Evolutionary conservation across 164 flowering plant genomes (phyloP), one percentile per base, ranked within the genome.

Genomic region (Liquidambar formosana): DNA sequence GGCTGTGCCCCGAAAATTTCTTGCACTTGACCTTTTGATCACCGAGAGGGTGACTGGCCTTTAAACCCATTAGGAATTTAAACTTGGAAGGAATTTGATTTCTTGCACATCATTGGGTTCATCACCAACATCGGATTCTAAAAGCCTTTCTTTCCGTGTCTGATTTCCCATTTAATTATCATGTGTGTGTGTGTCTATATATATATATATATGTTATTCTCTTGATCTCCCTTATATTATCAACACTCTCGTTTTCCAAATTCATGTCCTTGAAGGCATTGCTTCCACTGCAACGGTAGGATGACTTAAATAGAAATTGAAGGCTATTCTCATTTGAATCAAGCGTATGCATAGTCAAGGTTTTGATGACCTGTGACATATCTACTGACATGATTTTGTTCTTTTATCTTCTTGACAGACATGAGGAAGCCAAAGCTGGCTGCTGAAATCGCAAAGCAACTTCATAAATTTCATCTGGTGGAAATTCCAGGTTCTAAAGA

Each of bases 361-460:
- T n/a, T n/a, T n/a, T n/a, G n/a, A n/a, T n/a, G n/a, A n/a, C n/a
- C n/a, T n/a, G n/a, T n/a, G 33, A 63, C 58, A 23, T 68, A 54
- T 69, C 22, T 56, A 25, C 21, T 63, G 23, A 59, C 56, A 53
- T 71, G 14, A 25, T 52, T 9, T 26, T 57, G n/a, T 51, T 57
- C 57, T 75, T 41, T 57, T 49, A 41, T 61, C 5, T 61, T 22
- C 48, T 64, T 77, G 61, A 63, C 82, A 95, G 99, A 95, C 79
- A 86, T 95, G 92, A 87, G 86, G 64, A 68, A 80, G 56, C 96
- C 96, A 63, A 85, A 90, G 76, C 65, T 95, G 57, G 90, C 89
- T 73, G 88, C 97, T 77, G 90, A 90, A 82, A 93, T 93, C 71
- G 98, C 98, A 54, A 88, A 85, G 78, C 88, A 93, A 75, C 93